These are phyloP conservation scores for Yamadazyma taylorii DNA, from an alignment of 1,139 yeast genomes.

Conservation along the genomic window DNA sequence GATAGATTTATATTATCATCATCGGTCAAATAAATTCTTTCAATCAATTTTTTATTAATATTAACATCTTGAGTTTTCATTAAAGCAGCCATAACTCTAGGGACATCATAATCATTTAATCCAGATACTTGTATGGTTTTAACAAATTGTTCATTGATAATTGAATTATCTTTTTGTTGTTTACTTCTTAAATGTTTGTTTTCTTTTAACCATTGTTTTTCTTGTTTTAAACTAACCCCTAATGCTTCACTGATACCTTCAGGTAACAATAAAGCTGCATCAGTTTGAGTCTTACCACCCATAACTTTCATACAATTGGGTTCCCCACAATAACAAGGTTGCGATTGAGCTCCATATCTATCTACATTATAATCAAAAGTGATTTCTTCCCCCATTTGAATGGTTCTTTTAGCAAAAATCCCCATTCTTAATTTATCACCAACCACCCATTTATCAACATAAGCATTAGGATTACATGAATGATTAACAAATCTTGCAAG, in stretches of 20 bases:
- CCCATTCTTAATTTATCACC: slow-evolving; percentile 92
- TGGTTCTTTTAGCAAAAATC: slow-evolving; percentile 78
- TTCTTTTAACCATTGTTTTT: slow-evolving; percentile 64
- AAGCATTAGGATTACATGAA: slow-evolving; percentile 92
- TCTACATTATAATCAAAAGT: slow-evolving; percentile 96
- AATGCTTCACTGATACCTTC: slow-evolving; percentile 83
- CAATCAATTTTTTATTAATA: slow-evolving; percentile 64
- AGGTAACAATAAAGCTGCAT: slow-evolving; percentile 80
- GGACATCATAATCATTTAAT: slow-evolving; percentile 59
- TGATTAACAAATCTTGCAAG: slow-evolving; percentile 92
- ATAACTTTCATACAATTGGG: slow-evolving; percentile 87
- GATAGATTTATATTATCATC: slow-evolving; percentile 56
- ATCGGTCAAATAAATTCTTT: slow-evolving; percentile 59
- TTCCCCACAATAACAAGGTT: slow-evolving; percentile 93
- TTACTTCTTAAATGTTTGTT: slow-evolving; percentile 48
- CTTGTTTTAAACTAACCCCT: slow-evolving; percentile 65
- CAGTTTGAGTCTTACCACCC: slow-evolving; percentile 97
- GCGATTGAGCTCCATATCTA: slow-evolving; percentile 92
- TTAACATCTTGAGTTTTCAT: slow-evolving; percentile 74
- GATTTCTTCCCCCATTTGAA: slow-evolving; percentile 81
- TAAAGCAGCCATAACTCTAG: slow-evolving; percentile 78
- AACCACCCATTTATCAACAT: slow-evolving; percentile 96
- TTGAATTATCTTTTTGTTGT: slow-evolving; percentile 57
- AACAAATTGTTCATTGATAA: slow-evolving; percentile 67
- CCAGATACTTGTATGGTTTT: slow-evolving; percentile 55